Evolutionary conservation across 352 stramenopile species (phyloP).

Genomic region (Phytopythium chamaehyphon): DNA sequence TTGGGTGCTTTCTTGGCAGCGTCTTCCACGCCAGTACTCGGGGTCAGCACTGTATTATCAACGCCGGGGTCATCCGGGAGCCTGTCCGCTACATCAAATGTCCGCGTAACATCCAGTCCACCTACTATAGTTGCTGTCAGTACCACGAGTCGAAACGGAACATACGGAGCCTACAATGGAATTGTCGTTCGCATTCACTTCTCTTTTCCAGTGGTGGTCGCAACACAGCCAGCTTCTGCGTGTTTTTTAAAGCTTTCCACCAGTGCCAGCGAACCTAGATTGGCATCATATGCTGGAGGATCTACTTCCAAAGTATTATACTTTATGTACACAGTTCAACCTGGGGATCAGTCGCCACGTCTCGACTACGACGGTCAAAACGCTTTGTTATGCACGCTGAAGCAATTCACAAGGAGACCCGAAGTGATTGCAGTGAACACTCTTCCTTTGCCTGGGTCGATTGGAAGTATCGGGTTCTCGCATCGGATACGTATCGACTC

Average conservation of each 20-base stretch:
- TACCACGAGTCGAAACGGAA: constrained; percentile 28
- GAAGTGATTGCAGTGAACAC: constrained; percentile 32
- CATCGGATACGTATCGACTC: constrained; percentile 41
- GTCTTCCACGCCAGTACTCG: constrained; percentile 34
- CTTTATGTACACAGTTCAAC: constrained; percentile 52
- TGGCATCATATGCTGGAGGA: constrained; percentile 44
- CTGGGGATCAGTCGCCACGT: constrained; percentile 34
- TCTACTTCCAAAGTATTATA: constrained; percentile 35
- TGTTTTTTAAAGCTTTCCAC: constrained; percentile 44
- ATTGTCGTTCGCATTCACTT: constrained; percentile 43
- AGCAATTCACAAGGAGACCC: constrained; percentile 46
- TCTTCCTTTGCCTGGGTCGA: constrained; percentile 38
- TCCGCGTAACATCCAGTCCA: constrained; percentile 34
- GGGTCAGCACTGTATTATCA: constrained; percentile 28
- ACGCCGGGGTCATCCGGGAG: constrained; percentile 24
- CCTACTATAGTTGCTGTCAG: constrained; percentile 32
- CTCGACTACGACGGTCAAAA: constrained; percentile 46
- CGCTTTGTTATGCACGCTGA: constrained; percentile 40
- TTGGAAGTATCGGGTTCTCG: constrained; percentile 32
- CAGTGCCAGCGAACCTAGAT: constrained; percentile 22
- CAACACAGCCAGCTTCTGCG: constrained; percentile 5
- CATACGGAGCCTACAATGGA: constrained; percentile 36
- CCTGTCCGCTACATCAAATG: constrained; percentile 27
- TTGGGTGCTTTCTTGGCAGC: constrained; percentile 35
- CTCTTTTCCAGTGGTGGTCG: constrained; percentile 46